Evolutionary conservation across 2,329 filamentous ascomycete genomes (phyloP).

Genomic region (Claviceps spartinae): DNA sequence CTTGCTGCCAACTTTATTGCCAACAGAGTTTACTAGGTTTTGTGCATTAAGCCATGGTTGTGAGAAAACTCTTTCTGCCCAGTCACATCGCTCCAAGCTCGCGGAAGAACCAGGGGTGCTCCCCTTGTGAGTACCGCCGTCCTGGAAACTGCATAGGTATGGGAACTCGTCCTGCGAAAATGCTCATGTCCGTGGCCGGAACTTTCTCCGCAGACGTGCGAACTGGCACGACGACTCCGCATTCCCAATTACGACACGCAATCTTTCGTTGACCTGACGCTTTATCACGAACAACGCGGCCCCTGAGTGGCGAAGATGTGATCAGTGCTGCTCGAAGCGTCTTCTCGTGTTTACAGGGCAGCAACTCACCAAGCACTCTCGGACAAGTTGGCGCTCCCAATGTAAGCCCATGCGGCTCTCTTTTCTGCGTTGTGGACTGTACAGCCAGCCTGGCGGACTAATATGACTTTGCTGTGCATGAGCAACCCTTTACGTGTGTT

Average conservation of each 20-base stretch:
- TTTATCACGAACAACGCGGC: constrained; percentile 59
- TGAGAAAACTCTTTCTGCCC: no score
- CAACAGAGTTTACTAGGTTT: background rate
- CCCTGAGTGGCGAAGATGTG: constrained; percentile 39
- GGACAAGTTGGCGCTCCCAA: constrained; percentile 84
- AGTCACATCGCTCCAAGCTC: constrained; percentile 10
- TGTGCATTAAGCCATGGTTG: no score
- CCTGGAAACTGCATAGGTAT: constrained; percentile 52
- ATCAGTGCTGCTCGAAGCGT: constrained; percentile 1
- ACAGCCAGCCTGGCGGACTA: constrained; percentile 26
- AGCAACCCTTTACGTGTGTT: constrained; percentile 59
- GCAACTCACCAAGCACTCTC: constrained; percentile 74
- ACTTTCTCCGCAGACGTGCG: constrained; percentile 7
- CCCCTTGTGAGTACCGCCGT: constrained; percentile 28
- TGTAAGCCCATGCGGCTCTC: constrained; percentile 56
- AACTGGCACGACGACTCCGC: constrained; percentile 66
- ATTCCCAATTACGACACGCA: constrained; percentile 89
- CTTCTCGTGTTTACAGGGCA: background rate
- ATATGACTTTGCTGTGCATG: constrained; percentile 74
- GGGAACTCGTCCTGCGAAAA: constrained; percentile 43
- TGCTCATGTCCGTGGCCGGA: constrained; percentile 12
- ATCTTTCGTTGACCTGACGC: constrained; percentile 56
- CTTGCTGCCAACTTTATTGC: no score
- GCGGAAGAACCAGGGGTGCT: constrained; percentile 30
- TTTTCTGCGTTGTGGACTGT: background rate